These are phyloP conservation scores for Fusarium odoratissimum DNA, from an alignment of 2,329 filamentous ascomycete genomes.

Conservation along the genomic window DNA sequence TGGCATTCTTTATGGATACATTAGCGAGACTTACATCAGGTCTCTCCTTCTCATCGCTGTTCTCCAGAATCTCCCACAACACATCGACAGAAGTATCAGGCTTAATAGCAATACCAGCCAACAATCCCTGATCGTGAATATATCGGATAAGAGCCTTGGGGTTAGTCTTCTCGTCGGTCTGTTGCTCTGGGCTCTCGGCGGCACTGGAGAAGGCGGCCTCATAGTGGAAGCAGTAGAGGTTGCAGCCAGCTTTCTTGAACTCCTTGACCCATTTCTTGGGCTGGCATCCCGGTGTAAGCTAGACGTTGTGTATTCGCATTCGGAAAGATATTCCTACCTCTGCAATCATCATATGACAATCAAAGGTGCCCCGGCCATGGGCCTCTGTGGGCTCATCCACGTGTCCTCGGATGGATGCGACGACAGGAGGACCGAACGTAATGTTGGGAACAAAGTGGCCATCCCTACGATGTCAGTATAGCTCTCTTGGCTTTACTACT, in stretches of 20 bases:
- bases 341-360: conserved; percentile 99
- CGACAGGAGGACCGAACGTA: conserved; percentile 94
- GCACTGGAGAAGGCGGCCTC: conserved; percentile 92
- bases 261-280: conserved; percentile 98
- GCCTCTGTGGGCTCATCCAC: conserved; percentile 78
- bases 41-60: conserved; percentile 75
- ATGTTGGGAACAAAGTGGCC: conserved; percentile 99
- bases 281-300: conserved; percentile 57
- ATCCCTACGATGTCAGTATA: conserved; percentile 71
- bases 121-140: conserved; percentile 88
- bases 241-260: conserved; percentile 92
- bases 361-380: conserved; percentile 89
- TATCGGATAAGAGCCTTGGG: conserved; percentile 88
- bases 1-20: neutral
- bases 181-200: conserved; percentile 80
- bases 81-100: conserved; percentile 92
- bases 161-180: conserved; percentile 77
- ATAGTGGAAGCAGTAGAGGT: conserved; percentile 99
- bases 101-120: conserved; percentile 96
- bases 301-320: neutral
- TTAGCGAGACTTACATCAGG: conserved; percentile 80
- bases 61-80: conserved; percentile 89
- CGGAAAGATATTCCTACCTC: conserved; percentile 70
- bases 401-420: conserved; percentile 90
- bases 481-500: neutral